These are phyloP conservation scores for Amyloporia xantha DNA, from an alignment of 768 basidiomycete species.

Conservation along the genomic window DNA sequence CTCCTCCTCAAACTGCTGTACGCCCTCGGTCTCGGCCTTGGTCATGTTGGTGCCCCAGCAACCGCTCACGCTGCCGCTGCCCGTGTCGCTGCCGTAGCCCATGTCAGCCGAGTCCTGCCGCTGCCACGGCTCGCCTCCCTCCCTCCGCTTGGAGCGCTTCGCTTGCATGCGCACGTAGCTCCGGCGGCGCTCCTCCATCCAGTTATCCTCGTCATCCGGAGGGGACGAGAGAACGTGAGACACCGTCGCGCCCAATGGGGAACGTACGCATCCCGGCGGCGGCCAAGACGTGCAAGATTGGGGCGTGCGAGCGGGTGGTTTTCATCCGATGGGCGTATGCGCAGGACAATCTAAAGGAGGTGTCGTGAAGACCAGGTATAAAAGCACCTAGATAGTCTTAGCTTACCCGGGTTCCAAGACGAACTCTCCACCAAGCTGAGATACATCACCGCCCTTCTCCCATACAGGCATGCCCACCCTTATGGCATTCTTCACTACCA, in stretches of 20 bases:
- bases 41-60: slow-evolving; percentile 14
- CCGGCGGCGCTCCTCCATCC: slow-evolving; percentile 31
- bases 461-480: slow-evolving; percentile 75
- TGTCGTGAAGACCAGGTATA: neutral
- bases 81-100: slow-evolving; percentile 12
- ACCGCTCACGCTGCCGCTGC: slow-evolving; percentile 13
- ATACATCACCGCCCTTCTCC: slow-evolving; percentile 70
- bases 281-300: slow-evolving; percentile 60
- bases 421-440: slow-evolving; percentile 89
- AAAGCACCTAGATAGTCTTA: neutral
- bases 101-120: slow-evolving; percentile 8
- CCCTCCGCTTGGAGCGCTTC: slow-evolving; percentile 24
- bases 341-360: slow-evolving; percentile 48
- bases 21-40: slow-evolving; percentile 3
- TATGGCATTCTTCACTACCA: slow-evolving; percentile 64
- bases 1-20: neutral
- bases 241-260: slow-evolving; percentile 3
- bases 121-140: slow-evolving; percentile 6
- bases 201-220: slow-evolving; percentile 27
- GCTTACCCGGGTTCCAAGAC: slow-evolving; percentile 58
- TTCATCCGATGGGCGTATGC: slow-evolving; percentile 84
- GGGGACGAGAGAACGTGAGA: slow-evolving; percentile 1
- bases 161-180: slow-evolving; percentile 29
- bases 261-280: slow-evolving; percentile 40
- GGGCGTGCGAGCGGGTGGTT: slow-evolving; percentile 63